Evolutionary conservation across 176 grass and related monocot genomes (phyloP), one percentile per base, ranked within the genome.

Genomic region (Carex pumila): DNA sequence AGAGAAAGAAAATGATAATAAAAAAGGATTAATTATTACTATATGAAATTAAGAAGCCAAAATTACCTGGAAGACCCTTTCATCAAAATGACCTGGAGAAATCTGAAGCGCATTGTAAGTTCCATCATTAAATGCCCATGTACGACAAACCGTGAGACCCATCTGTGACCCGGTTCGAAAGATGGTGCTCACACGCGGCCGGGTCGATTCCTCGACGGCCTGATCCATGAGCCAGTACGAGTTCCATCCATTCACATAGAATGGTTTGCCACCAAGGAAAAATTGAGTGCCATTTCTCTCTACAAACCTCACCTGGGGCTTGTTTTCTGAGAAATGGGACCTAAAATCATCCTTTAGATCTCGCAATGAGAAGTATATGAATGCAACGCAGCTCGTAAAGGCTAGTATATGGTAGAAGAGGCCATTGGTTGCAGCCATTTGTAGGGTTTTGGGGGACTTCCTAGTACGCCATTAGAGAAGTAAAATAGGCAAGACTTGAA

Each of bases 171-270:
- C 93, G 37, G 80, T 25, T 59, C 76, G 87, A 63, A 99, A 74
- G 70, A 99, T 92, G 66, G 78, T 60, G 9, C 81, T 56, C 12
- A 96, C 90, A 83, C 91, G 89, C 47, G 86, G 75, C 19, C 97
- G 74, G 86, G 80, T 92, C 53, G 37, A 3, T 61, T 82, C 78
- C 86, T 99, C 96, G 57, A 94, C 93, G 3, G 93, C 91, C 79
- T 96, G 88, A 88, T 94, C 97, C 93, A 99, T 99, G 64, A 99
- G 87, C 93, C 93, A 94, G 87, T 99, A 99, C 19, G 97, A 99
- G 90, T 99, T 99, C 97, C 97, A 99, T 62, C 97, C 97, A 81
- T 96, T 96, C 29, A 87, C 62, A 82, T 99, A 99, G 89, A 99
- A 94, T 0, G 90, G 82, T 52, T 84, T 88, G 7, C 85, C 91